phyloP scores from a whole-genome alignment of 768 basidiomycete species.

The Neoboletus subvelutipes region DNA sequence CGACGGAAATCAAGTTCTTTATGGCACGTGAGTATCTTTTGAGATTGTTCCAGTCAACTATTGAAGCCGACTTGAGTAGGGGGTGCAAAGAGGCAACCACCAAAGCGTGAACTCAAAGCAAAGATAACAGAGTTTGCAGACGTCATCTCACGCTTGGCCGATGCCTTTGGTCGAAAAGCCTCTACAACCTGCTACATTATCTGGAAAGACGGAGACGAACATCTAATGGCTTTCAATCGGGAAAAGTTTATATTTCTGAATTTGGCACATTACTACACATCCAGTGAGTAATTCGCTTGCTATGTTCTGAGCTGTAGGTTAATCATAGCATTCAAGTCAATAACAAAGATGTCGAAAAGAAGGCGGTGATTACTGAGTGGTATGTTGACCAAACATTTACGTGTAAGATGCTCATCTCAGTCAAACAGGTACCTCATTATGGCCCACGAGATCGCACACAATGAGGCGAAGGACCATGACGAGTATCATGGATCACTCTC shows the following conservation, averaged over 20 bases:
- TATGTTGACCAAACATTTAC: not conserved
- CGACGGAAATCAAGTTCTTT: slow-evolving; percentile 5
- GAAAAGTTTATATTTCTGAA: slow-evolving; percentile 5
- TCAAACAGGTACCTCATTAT: slow-evolving; percentile 28
- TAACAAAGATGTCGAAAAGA: not conserved
- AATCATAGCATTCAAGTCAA: not conserved
- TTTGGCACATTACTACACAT: slow-evolving; percentile 11
- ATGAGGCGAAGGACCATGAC: slow-evolving; percentile 21
- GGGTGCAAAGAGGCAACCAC: not conserved
- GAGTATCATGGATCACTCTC: slow-evolving; percentile 27
- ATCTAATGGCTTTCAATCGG: slow-evolving; percentile 20
- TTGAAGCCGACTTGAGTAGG: not conserved
- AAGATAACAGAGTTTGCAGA: not conserved
- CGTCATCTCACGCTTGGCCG: slow-evolving; percentile 1
- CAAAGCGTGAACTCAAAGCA: not conserved
- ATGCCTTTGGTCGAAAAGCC: not conserved
- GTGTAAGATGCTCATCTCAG: not conserved
- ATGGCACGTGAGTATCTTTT: slow-evolving; percentile 12
- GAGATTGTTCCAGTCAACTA: too few relatives aligned
- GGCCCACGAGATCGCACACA: slow-evolving; percentile 31
- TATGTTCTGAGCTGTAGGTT: not conserved
- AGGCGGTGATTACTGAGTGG: slow-evolving; percentile 9
- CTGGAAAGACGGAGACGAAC: slow-evolving; percentile 16
- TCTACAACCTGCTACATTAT: slow-evolving; percentile 8
- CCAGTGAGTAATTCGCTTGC: slow-evolving; percentile 1